These are phyloP conservation scores for Porphyridium purpureum DNA, from an alignment of 23 red algal genomes.

Conservation along the genomic window DNA sequence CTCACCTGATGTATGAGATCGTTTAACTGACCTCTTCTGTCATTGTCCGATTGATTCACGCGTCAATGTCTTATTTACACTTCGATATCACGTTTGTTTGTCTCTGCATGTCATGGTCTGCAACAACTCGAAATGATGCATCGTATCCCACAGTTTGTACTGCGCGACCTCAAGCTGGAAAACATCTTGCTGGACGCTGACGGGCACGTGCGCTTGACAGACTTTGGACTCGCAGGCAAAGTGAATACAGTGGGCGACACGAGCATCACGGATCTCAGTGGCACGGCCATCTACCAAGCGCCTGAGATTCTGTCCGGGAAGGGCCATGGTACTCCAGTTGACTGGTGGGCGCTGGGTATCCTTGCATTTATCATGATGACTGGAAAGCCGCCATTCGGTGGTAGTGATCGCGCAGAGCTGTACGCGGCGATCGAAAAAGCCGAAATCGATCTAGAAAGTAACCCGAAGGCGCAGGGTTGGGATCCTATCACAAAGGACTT, in stretches of 20 bases:
- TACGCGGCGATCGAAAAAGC: constrained; percentile 34
- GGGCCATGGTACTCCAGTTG: constrained; percentile 86
- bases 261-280: constrained; percentile 45
- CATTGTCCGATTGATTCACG: too few relatives aligned
- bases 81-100: too few relatives aligned
- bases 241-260: constrained; percentile 27
- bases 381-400: constrained; percentile 70
- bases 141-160: too few relatives aligned
- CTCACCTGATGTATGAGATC: too few relatives aligned
- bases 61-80: too few relatives aligned
- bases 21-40: too few relatives aligned
- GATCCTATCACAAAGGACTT: constrained; percentile 37
- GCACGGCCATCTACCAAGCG: constrained; percentile 89
- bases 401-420: constrained; percentile 43
- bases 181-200: constrained; percentile 87
- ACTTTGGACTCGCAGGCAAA: constrained; percentile 89
- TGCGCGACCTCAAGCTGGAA: constrained; percentile 93
- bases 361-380: constrained; percentile 75
- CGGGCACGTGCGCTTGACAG: constrained; percentile 87
- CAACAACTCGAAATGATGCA: too few relatives aligned
- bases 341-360: constrained; percentile 94
- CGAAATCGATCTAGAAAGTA: constrained; percentile 30
- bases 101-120: too few relatives aligned
- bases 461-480: constrained; percentile 9
- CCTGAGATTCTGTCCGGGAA: constrained; percentile 85